Conservation (phyloP, 169 alveolate species). For the Sarcocystis neurona region DNA sequence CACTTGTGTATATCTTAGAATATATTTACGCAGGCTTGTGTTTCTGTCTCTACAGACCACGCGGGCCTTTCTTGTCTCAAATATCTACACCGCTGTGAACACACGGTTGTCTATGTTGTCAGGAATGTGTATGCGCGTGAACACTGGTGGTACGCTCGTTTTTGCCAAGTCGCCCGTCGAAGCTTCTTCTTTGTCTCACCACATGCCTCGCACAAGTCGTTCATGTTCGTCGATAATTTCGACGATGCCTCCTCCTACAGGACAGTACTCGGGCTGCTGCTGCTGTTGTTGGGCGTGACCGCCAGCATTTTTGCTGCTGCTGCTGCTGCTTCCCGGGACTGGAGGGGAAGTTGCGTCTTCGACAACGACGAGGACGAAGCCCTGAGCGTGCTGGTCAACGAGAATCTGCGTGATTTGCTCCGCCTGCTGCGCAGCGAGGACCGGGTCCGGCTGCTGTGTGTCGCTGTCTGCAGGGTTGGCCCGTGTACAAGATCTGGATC, state of each 20-base stretch:
- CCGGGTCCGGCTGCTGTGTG: slow-evolving; percentile 32
- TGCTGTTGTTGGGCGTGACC: too few species aligned
- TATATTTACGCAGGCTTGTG: too few species aligned
- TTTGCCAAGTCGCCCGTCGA: too few species aligned
- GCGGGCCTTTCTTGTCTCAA: too few species aligned
- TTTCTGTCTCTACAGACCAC: too few species aligned
- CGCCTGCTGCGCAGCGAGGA: slow-evolving; percentile 20
- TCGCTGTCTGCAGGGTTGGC: slow-evolving; percentile 22
- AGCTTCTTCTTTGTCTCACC: too few species aligned
- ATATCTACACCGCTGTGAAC: too few species aligned
- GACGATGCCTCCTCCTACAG: slow-evolving; percentile 57
- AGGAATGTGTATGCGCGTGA: too few species aligned
- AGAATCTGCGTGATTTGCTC: slow-evolving; percentile 10
- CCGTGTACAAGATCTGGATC: slow-evolving; percentile 39
- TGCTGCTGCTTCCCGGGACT: too few species aligned
- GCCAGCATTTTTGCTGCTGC: not conserved
- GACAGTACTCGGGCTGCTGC: slow-evolving; percentile 50
- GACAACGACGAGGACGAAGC: slow-evolving; percentile 56
- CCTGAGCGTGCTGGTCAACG: slow-evolving; percentile 8
- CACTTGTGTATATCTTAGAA: too few species aligned
- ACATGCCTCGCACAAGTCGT: not conserved
- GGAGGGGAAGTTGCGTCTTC: slow-evolving; percentile 23
- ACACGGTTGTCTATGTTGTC: too few species aligned
- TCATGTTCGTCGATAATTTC: slow-evolving; percentile 30
- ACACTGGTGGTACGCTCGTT: too few species aligned